These are phyloP conservation scores for Oryza longistaminata DNA, from an alignment of 176 grass and related monocot genomes.

Conservation along the genomic window DNA sequence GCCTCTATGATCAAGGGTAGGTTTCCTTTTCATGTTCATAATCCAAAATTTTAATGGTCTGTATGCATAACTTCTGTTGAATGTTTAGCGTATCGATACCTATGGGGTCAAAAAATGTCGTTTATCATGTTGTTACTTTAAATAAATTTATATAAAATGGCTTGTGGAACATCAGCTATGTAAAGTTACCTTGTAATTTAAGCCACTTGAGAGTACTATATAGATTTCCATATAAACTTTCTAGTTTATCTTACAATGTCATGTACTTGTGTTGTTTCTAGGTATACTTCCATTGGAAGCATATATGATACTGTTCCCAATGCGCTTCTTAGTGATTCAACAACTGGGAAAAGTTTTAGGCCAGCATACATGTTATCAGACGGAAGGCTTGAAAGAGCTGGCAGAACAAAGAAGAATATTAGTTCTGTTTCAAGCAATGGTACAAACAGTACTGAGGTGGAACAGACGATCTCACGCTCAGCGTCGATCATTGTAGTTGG, in stretches of 20 bases:
- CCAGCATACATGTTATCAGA: slow-evolving; percentile 97
- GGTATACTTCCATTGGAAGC: slow-evolving; percentile 99
- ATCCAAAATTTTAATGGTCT: slow-evolving; percentile 6
- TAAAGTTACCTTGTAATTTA: not conserved
- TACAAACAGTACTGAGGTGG: slow-evolving; percentile 35
- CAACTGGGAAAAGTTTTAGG: slow-evolving; percentile 74
- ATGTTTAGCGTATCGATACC: not conserved
- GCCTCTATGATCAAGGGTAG: slow-evolving; percentile 96
- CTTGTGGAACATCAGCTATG: not conserved
- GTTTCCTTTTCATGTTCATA: slow-evolving; percentile 13
- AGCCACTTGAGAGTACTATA: slow-evolving; percentile 2
- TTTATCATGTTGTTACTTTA: not conserved
- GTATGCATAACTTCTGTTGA: not conserved
- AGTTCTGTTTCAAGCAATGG: slow-evolving; percentile 61
- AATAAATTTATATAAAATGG: not conserved
- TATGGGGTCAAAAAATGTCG: not conserved
- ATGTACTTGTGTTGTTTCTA: slow-evolving; percentile 29
- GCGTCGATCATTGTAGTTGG: slow-evolving; percentile 84
- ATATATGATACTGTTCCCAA: slow-evolving; percentile 98
- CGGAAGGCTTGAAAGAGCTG: slow-evolving; percentile 97
- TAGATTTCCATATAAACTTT: slow-evolving; percentile 3
- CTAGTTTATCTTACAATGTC: slow-evolving; percentile 34
- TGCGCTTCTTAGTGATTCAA: slow-evolving; percentile 76
- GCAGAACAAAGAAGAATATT: slow-evolving; percentile 78
- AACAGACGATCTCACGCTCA: slow-evolving; percentile 42